These are phyloP conservation scores for Mycotypha africana DNA, from an alignment of 371 early-diverging fungal species.

Conservation along the genomic window DNA sequence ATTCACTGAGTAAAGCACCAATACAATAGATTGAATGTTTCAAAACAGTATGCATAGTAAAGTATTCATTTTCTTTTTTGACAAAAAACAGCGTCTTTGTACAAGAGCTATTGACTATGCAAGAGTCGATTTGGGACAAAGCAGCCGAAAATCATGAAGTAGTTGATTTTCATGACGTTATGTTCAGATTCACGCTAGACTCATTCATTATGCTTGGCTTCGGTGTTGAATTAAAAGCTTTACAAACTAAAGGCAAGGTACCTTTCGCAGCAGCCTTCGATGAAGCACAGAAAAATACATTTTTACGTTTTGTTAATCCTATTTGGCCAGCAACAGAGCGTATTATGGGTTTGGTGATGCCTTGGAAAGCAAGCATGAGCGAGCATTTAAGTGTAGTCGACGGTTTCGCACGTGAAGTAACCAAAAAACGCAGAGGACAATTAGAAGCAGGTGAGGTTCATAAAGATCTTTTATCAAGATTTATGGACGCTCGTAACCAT, in stretches of 20 bases:
- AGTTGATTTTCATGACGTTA: conserved; percentile 52
- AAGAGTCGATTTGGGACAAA: conserved; percentile 18
- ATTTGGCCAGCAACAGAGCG: conserved; percentile 45
- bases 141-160: conserved; percentile 22
- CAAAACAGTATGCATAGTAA: neutral
- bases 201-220: conserved; percentile 50
- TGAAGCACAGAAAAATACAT: conserved; percentile 32
- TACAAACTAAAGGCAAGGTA: conserved; percentile 20
- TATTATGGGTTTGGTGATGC: conserved; percentile 12
- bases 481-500: conserved; percentile 52
- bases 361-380: conserved; percentile 34
- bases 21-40: neutral
- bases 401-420: conserved; percentile 42
- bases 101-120: conserved; percentile 19
- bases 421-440: conserved; percentile 34
- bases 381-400: conserved; percentile 42
- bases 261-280: conserved; percentile 53
- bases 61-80: neutral
- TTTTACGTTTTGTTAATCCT: conserved; percentile 45
- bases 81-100: conserved; percentile 21
- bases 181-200: conserved; percentile 54
- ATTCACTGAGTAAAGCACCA: conserved; percentile 27
- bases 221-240: conserved; percentile 40
- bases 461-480: conserved; percentile 54
- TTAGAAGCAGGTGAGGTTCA: conserved; percentile 36